These are phyloP conservation scores for Gossypium mustelinum DNA, from an alignment of 345 rosid genomes.

Conservation along the genomic window DNA sequence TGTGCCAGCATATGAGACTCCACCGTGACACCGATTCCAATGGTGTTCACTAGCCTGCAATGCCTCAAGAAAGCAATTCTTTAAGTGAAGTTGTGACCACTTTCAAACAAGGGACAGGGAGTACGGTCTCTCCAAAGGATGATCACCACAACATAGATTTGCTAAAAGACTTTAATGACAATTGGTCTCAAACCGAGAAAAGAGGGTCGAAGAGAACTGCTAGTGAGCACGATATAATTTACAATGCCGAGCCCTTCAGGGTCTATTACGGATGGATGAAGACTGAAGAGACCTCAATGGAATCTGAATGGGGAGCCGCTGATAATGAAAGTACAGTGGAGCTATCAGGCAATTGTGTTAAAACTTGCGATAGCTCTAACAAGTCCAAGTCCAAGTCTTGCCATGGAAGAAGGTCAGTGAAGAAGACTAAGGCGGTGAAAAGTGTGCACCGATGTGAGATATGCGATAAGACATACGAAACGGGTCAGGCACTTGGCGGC, in stretches of 20 bases:
- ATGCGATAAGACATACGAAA: background rate
- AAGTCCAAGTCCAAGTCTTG: background rate
- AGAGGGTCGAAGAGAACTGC: background rate
- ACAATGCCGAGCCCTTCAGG: background rate
- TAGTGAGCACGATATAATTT: background rate
- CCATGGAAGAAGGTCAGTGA: background rate
- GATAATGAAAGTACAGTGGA: too few species aligned
- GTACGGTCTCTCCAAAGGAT: background rate
- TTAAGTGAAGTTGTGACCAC: background rate
- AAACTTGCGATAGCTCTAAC: background rate
- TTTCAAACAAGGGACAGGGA: background rate
- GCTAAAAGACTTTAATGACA: background rate
- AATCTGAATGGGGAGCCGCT: background rate
- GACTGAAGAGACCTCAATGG: background rate
- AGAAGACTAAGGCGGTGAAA: background rate
- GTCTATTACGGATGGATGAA: background rate
- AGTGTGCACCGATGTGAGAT: background rate
- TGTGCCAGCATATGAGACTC: background rate
- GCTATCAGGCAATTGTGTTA: too few species aligned
- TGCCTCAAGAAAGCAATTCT: background rate
- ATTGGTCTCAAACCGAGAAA: background rate
- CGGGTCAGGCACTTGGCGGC: constrained; percentile 1
- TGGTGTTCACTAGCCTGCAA: background rate
- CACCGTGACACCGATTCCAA: background rate
- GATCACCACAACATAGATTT: background rate